Evolutionary conservation across 1,284 basidiomycete species (phyloP).

Genomic region (Tilletia setariae): DNA sequence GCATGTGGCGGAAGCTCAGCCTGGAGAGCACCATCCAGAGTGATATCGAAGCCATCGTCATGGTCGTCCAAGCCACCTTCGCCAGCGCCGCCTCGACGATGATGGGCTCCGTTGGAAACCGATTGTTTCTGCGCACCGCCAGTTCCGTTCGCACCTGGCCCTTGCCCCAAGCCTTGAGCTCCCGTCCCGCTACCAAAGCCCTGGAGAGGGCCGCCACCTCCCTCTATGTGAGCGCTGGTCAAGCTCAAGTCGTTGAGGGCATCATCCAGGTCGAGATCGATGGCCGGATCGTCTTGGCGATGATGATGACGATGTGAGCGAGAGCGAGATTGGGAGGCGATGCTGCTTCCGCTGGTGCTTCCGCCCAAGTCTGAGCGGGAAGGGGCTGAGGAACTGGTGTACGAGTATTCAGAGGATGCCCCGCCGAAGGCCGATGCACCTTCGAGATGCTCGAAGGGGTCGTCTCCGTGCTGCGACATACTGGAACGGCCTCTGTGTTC

Average conservation of each 20-base stretch:
- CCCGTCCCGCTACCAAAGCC: constrained; percentile 17
- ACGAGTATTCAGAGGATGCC: constrained; percentile 35
- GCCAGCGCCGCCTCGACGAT: background rate
- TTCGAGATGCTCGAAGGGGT: constrained; percentile 45
- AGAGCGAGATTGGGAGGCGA: background rate
- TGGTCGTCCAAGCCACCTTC: constrained; percentile 11
- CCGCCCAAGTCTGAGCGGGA: background rate
- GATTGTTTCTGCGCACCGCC: constrained; percentile 1
- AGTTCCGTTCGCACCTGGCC: constrained; percentile 2
- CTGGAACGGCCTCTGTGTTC: too few relatives aligned
- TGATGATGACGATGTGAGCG: background rate
- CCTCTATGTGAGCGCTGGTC: constrained; percentile 24
- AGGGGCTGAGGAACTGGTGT: constrained; percentile 16
- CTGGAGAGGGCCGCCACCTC: constrained; percentile 18
- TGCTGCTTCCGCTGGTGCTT: background rate
- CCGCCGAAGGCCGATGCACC: constrained; percentile 37
- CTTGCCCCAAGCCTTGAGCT: too few relatives aligned
- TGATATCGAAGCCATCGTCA: constrained; percentile 24
- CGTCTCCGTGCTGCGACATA: constrained; percentile 24
- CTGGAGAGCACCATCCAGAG: constrained; percentile 21
- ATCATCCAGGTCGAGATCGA: constrained; percentile 41
- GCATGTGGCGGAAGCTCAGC: constrained; percentile 62
- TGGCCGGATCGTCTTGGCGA: constrained; percentile 18
- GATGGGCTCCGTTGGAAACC: constrained; percentile 1
- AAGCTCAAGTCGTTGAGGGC: constrained; percentile 39